Base-by-base conservation (phyloP, 805 yeast genomes). In the Wickerhamomyces rabaulensis region DNA sequence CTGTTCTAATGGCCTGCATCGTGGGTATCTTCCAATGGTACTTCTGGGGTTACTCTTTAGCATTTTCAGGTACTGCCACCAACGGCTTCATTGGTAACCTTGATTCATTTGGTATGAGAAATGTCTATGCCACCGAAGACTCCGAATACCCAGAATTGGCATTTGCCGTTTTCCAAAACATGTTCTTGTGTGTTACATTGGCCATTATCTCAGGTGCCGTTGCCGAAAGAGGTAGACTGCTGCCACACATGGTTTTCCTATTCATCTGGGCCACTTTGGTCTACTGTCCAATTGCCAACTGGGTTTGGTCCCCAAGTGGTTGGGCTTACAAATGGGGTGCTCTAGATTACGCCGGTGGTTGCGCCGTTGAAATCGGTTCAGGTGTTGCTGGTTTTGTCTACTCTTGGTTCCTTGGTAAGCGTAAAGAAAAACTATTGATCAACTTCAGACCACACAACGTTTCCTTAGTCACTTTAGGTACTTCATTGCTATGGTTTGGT, bases 271-370 rank as follows among this genome's bases (percentile, higher is more conserved):
- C 92, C 12, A 92, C 99, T 2, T 58, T 88, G 6, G 97, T 91
- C 13, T 92, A 92, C 68, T 86, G 95, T 63, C 98, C 98, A 0
- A 77, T 92, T n/a, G 92, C 92, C 6, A 88, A 82, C 67, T 91
- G 98, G 97, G 81, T 87, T 46, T 92, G 98, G 98, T 85, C 89
- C 47, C 62, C 87, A 1, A 83, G 82, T 40, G 98, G 99, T 36
- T 92, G 98, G 98, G 96, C 96, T 33, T 76, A 75, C 54, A 74
- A 80, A 56, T 92, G 96, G 82, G 97, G 96, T 6, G 98, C 84
- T 2, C 72, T 92, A 43, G 99, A 92, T 64, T 92, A 87, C 65
- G 99, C 99, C 21, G 99, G 99, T 26, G 97, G 97, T 43, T 97
- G 97, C 0, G 96, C 97, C 1, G 97, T 92, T 23, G 98, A 92